Base-by-base conservation (phyloP, 2,329 filamentous ascomycete genomes). In the Basipetospora sp. region DNA sequence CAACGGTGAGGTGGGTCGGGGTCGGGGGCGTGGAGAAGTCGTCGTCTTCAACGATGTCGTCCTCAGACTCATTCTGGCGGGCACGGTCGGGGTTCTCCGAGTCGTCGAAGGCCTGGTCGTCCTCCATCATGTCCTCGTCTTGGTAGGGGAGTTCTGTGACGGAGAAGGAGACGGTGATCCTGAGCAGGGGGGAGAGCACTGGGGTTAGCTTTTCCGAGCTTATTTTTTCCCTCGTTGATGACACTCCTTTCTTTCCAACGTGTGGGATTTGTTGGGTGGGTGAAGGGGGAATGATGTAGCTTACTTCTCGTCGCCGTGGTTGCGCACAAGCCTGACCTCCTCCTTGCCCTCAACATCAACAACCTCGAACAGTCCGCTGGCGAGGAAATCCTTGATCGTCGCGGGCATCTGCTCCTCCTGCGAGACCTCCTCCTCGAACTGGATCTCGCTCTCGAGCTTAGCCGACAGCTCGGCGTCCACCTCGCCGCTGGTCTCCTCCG, bases 381-480 rank as follows among this genome's bases (percentile, higher is more conserved):
- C 77, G 34, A 94, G 63, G 61, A 92, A 94, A 57, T 90, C 83
- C 63, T 85, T 79, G 58, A 94, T 73, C 56, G 78, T 82, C 45
- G 76, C 69, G 29, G 85, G 80, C 47, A 81, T 62, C 46, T 81
- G 72, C 51, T 83, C 74, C 43, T 73, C 68, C 47, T 78, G 69
- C 60, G 80, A 78, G 60, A 86, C 77, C 53, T 87, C 78, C 51
- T 76, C 74, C 70, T 96, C 90, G 53, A 93, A 77, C n/a, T n/a
- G n/a, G n/a, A n/a, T n/a, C 65, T 94, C 87, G 53, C 75, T 78
- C 47, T 83, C 74, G 35, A 98, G 74, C 72, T 96, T 96, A 42
- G 77, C 74, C 29, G 77, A 72, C 38, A 98, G 77, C 62, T 94
- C 85, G 47, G 79, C 68, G 53, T 92, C 83, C 44, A 71, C 73